A percentile compares a stretch with the other conserved stretches of the same genome.
Evolutionary conservation across 495 filamentous ascomycete genomes (phyloP).

Genomic region (Hypoxylon crocopeplum): DNA sequence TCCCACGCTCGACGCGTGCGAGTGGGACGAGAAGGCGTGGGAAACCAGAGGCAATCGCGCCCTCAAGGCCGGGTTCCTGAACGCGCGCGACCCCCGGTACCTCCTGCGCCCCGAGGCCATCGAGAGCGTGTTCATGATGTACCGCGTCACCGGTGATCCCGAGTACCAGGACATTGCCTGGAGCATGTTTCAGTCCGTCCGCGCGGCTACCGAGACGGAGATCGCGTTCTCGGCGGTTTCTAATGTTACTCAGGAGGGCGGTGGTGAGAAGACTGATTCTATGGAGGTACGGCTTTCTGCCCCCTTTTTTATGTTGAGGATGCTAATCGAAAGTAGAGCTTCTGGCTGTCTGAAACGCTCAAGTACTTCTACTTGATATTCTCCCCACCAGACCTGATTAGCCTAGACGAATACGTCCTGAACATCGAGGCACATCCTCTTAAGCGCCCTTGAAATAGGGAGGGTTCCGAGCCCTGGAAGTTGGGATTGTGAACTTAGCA

Average conservation of each 20-base stretch:
- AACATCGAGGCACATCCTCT: conserved; percentile 90
- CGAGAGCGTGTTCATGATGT: conserved; percentile 65
- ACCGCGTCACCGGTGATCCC: conserved; percentile 61
- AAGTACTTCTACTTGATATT: conserved; percentile 81
- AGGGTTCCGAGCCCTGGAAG: not conserved
- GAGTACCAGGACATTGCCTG: conserved; percentile 63
- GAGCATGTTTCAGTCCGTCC: conserved; percentile 61
- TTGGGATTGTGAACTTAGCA: no score
- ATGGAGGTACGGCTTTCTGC: conserved; percentile 51
- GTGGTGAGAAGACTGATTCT: conserved; percentile 17
- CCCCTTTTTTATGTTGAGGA: not conserved
- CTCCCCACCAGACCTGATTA: conserved; percentile 70
- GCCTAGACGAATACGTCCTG: conserved; percentile 77
- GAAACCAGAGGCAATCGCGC: conserved; percentile 27
- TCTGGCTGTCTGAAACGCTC: conserved; percentile 58
- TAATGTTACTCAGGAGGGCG: conserved; percentile 35
- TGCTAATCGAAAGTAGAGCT: conserved; percentile 46
- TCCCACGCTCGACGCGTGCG: conserved; percentile 61
- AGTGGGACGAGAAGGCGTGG: conserved; percentile 72
- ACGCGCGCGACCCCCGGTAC: conserved; percentile 27
- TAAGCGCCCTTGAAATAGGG: conserved; percentile 37
- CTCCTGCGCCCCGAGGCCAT: conserved; percentile 64
- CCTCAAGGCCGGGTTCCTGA: conserved; percentile 15
- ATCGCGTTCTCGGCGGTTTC: conserved; percentile 53
- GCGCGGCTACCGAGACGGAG: conserved; percentile 51